phyloP scores from a whole-genome alignment of 495 filamentous ascomycete genomes.

The Polyplosphaeria fusca region DNA sequence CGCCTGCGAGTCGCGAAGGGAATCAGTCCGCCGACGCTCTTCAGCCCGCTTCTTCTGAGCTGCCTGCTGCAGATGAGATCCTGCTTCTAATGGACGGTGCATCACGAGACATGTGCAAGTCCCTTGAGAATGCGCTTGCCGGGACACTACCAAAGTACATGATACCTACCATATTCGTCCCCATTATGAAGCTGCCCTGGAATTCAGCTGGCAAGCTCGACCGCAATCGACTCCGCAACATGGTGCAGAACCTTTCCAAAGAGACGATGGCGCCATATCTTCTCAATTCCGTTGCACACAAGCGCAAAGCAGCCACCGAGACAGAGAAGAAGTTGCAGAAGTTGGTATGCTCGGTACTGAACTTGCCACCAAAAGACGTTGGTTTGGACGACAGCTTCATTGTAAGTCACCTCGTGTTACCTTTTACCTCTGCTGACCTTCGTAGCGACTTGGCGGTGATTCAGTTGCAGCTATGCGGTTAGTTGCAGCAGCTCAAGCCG shows the following conservation, averaged over 20 bases:
- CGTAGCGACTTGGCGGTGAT: slow-evolving; percentile 25
- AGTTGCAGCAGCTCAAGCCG: slow-evolving; percentile 25
- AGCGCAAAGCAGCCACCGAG: slow-evolving; percentile 16
- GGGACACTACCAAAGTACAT: slow-evolving; percentile 23
- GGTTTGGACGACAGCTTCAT: slow-evolving; percentile 28
- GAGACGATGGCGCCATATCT: slow-evolving; percentile 22
- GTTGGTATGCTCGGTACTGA: slow-evolving; percentile 19
- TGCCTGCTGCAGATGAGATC: slow-evolving; percentile 17
- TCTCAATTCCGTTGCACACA: slow-evolving; percentile 7
- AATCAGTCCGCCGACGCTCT: background rate
- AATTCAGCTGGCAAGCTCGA: slow-evolving; percentile 20
- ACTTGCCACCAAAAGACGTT: slow-evolving; percentile 5
- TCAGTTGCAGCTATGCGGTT: slow-evolving; percentile 30
- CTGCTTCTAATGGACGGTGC: slow-evolving; percentile 16
- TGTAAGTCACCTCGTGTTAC: slow-evolving; percentile 4
- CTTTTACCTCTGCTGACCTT: background rate
- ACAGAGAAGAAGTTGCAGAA: slow-evolving; percentile 21
- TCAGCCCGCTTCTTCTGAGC: slow-evolving; percentile 5
- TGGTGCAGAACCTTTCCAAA: slow-evolving; percentile 21
- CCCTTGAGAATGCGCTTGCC: slow-evolving; percentile 21
- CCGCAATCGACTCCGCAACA: slow-evolving; percentile 12
- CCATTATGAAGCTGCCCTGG: slow-evolving; percentile 22
- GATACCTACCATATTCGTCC: slow-evolving; percentile 29
- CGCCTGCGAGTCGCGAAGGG: background rate
- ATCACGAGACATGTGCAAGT: slow-evolving; percentile 16